Evolutionary conservation across 192 early-diverging fungal species (phyloP).

Genomic region (Coemansia brasiliensis): DNA sequence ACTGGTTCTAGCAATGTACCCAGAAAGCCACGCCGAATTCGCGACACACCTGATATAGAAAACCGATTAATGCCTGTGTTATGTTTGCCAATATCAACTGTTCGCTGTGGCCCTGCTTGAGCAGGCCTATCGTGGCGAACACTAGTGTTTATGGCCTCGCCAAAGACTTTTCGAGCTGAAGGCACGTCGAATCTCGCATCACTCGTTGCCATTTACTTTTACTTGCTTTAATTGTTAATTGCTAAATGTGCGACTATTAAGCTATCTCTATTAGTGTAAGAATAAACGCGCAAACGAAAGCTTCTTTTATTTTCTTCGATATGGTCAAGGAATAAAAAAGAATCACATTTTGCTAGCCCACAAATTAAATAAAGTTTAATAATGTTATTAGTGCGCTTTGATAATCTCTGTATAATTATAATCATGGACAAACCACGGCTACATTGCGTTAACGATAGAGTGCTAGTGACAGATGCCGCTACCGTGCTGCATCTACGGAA

Average conservation of each 20-base stretch:
- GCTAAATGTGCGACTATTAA: no score
- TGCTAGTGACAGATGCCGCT: slow-evolving; percentile 23
- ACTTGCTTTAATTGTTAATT: no score
- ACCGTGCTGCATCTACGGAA: slow-evolving; percentile 56
- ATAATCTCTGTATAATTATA: not conserved
- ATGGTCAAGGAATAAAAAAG: no score
- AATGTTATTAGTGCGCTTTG: not conserved
- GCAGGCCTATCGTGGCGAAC: not conserved
- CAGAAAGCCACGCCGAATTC: slow-evolving; percentile 33
- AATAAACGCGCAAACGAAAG: no score
- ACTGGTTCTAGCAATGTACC: slow-evolving; percentile 10
- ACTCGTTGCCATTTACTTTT: not conserved
- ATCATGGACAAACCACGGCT: slow-evolving; percentile 6
- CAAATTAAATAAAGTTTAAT: no score
- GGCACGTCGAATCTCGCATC: no score
- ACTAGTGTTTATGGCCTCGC: no score
- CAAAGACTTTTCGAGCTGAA: no score
- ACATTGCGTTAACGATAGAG: slow-evolving; percentile 10
- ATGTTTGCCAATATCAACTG: slow-evolving; percentile 13
- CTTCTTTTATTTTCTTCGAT: no score
- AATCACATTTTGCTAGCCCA: no score
- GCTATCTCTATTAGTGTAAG: no score
- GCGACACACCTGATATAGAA: slow-evolving; percentile 23
- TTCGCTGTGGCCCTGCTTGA: not conserved
- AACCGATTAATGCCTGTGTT: slow-evolving; percentile 3